Evolutionary conservation across 768 basidiomycete species (phyloP), one percentile per base, ranked within the genome.

Genomic region (Lanmaoa rubissima): DNA sequence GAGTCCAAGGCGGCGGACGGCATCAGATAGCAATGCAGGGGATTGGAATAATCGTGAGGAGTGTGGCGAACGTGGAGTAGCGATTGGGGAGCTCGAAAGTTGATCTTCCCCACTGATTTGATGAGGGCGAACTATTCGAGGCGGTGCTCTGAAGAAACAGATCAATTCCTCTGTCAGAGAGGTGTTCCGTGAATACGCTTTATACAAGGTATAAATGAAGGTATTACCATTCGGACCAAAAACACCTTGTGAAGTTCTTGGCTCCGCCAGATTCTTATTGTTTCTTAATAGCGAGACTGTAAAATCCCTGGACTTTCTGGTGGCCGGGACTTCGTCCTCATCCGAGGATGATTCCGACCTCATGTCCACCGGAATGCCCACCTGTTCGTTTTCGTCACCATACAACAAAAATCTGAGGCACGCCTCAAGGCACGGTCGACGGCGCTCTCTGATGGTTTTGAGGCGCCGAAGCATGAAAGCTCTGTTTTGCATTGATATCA

Each of bases 191-290:
- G 46, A 59, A 47, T 11, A 51, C n/a, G 17, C 53, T n/a, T 44
- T 51, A 54, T 16, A 42, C 17, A 2, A 4, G 26, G 34, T 35
- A 17, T 36, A 53, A 26, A 9, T 4, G 26, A 40, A 28, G 8
- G 4, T 66, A 77, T 45, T 56, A 92, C 94, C 94, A 66, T 92
- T 92, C 0, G 90, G 90, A 1, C 93, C 90, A 75, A 95, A 96
- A 0, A 86, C 82, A 2, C 91, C 94, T 65, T 94, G 93, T 2
- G 90, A 92, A 0, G 90, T 92, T 58, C 90, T 76, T 2, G 92
- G 88, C 69, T 94, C 92, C 0, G 89, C 87, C 7, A 93, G 69
- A 67, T 92, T 92, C 72, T 92, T 90, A 62, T 85, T 80, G 48
- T 78, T 83, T 48, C 85, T 76, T 58, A 88, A 63, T 2, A 87